Evolutionary conservation across 192 early-diverging fungal genomes (phyloP), one percentile per base, ranked within the genome.

Genomic region (Mortierella antarctica): DNA sequence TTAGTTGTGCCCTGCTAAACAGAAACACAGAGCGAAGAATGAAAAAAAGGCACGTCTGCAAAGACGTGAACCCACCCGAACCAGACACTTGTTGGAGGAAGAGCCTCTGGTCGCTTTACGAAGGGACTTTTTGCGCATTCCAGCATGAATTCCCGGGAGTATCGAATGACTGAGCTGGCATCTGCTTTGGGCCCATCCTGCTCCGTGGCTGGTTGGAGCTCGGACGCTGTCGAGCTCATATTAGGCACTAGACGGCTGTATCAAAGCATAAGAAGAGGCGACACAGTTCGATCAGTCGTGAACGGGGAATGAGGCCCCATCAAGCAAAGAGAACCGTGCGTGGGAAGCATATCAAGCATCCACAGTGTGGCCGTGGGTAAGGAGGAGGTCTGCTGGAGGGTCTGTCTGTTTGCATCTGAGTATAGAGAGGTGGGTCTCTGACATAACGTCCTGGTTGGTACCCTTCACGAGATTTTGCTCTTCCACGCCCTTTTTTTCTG

Each of bases 71-170:
- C 74, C 49, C 71, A 85, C 84, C 74, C 80, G 62, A 82, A 85
- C 84, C 84, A 78, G n/a, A 72, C 53, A 64, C 44, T 77, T 12
- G 65, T 82, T 54, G 84, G 70, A 15, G 74, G 84, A 49, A 85
- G 66, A 12, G 71, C 74, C 15, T 68, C 74, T 51, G 84, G 84
- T 49, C 70, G 56, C 40, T 79, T 51, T 6, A 85, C 84, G 39
- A 85, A 65, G 15, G 84, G 84, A 49, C 84, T 85, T 51, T 85
- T 65, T 4, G 79, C 74, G 40, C 80, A 82, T 31, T 71, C 80
- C 62, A 85, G 41, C 46, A 85, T 47, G 67, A 82, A 77, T 48
- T 82, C 84, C 53, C 72, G 71, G 9, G 84, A 82, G 70, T 85
- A 85, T 20, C 82, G 74, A 60, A 80, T 67, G 51, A 80, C 77